These are phyloP conservation scores for Aspergillus unguis DNA, from an alignment of 2,329 filamentous ascomycete genomes.

Conservation along the genomic window DNA sequence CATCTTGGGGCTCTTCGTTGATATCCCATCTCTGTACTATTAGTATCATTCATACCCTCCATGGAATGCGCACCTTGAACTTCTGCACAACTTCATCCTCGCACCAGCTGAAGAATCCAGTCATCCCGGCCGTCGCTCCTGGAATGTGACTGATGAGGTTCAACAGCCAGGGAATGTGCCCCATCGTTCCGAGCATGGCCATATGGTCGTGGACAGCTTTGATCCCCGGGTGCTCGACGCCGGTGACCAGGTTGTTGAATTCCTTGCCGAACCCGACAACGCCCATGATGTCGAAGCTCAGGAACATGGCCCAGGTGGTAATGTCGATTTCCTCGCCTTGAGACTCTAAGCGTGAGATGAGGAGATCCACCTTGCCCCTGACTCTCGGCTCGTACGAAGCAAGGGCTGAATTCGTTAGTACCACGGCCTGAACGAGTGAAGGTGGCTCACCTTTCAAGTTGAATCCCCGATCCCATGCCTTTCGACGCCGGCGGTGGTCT, in stretches of 20 bases:
- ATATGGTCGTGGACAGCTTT: constrained; percentile 16
- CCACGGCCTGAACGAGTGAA: neutral
- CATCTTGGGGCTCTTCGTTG: neutral
- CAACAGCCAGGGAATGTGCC: constrained; percentile 12
- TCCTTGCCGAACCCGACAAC: constrained; percentile 40
- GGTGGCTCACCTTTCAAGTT: constrained; percentile 9
- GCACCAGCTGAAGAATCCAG: constrained; percentile 2
- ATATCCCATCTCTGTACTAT: neutral
- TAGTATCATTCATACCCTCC: neutral
- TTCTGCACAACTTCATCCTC: constrained; percentile 1
- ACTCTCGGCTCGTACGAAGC: neutral
- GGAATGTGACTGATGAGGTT: constrained; percentile 5
- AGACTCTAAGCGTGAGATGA: neutral
- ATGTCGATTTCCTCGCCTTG: constrained; percentile 16
- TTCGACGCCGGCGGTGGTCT: constrained; percentile 11
- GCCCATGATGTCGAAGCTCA: constrained; percentile 43
- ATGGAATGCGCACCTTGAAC: neutral
- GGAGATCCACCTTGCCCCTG: neutral
- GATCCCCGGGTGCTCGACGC: constrained; percentile 16
- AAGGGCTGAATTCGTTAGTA: neutral
- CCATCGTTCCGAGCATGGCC: constrained; percentile 14
- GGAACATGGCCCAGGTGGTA: constrained; percentile 35
- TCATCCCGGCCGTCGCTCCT: neutral
- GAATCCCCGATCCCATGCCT: constrained; percentile 15
- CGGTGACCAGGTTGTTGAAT: constrained; percentile 32